These are phyloP conservation scores for Coccomyxa sp. DNA, from an alignment of 139 green algal genomes.

Conservation along the genomic window DNA sequence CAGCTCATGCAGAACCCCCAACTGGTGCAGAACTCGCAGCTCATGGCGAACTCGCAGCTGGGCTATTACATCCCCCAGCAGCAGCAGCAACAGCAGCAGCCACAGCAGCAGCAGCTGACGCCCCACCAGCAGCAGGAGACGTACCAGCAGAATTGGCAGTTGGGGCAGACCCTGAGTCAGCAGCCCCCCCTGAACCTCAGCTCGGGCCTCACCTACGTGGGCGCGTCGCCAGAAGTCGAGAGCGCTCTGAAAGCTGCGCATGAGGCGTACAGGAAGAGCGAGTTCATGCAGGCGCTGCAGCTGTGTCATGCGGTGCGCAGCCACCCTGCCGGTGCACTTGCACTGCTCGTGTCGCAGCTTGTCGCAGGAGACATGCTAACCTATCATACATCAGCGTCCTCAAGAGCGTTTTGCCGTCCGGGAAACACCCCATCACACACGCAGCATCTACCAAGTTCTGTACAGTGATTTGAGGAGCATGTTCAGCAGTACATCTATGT, in stretches of 20 bases:
- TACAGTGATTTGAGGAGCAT: background rate
- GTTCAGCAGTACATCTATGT: background rate
- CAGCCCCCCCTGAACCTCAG: background rate
- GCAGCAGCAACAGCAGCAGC: background rate
- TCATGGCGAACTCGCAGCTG: too few relatives aligned
- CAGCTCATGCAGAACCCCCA: too few relatives aligned
- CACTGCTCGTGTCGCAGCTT: background rate
- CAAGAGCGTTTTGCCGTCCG: background rate
- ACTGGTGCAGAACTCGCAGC: too few relatives aligned
- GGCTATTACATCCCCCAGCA: background rate
- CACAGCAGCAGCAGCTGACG: background rate
- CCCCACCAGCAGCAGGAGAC: background rate
- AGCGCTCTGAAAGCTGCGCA: constrained; percentile 28
- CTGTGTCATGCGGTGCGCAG: constrained; percentile 51
- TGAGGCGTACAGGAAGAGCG: constrained; percentile 39
- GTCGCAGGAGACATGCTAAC: too few relatives aligned
- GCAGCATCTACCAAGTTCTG: background rate
- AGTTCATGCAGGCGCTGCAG: constrained; percentile 45
- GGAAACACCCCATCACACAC: background rate
- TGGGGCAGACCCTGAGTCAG: background rate
- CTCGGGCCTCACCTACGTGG: background rate
- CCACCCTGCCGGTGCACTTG: background rate
- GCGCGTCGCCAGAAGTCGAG: constrained; percentile 1
- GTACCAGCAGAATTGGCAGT: background rate
- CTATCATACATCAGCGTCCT: background rate